phyloP scores from a whole-genome alignment of 768 basidiomycete species.

The Mycena metata region DNA sequence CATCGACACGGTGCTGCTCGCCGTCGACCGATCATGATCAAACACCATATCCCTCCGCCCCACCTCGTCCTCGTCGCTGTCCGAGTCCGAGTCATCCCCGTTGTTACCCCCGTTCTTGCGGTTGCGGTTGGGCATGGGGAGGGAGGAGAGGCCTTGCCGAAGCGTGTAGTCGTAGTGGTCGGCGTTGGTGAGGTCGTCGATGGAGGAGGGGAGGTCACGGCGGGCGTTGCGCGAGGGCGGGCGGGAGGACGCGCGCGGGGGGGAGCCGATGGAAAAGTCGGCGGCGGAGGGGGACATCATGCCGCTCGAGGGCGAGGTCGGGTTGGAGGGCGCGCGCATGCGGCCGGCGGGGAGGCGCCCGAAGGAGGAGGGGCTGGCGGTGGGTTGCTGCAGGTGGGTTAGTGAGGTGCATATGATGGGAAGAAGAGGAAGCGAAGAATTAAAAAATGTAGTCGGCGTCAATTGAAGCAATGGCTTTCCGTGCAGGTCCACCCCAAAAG shows the following conservation, averaged over 20 bases:
- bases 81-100: conserved; percentile 62
- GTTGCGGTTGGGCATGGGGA: conserved; percentile 65
- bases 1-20: conserved; percentile 72
- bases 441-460: too few species aligned
- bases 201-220: too few species aligned
- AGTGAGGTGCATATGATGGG: neutral
- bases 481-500: too few species aligned
- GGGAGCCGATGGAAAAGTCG: conserved; percentile 50
- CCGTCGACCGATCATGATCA: conserved; percentile 60
- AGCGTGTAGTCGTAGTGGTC: conserved; percentile 59
- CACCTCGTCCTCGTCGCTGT: conserved; percentile 66
- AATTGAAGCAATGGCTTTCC: too few species aligned
- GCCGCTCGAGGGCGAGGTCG: conserved; percentile 63
- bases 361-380: conserved; percentile 60
- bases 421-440: too few species aligned
- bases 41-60: conserved; percentile 59
- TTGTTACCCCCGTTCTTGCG: too few species aligned
- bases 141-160: conserved; percentile 52
- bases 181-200: conserved; percentile 40
- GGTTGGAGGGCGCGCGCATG: conserved; percentile 79
- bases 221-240: conserved; percentile 70
- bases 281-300: conserved; percentile 23
- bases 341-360: conserved; percentile 60
- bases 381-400: conserved; percentile 49
- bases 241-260: conserved; percentile 56